Evolutionary conservation across 441 rosid species (phyloP), one percentile per base, ranked within the genome.

Genomic region (Euphorbia schlechtendalii): DNA sequence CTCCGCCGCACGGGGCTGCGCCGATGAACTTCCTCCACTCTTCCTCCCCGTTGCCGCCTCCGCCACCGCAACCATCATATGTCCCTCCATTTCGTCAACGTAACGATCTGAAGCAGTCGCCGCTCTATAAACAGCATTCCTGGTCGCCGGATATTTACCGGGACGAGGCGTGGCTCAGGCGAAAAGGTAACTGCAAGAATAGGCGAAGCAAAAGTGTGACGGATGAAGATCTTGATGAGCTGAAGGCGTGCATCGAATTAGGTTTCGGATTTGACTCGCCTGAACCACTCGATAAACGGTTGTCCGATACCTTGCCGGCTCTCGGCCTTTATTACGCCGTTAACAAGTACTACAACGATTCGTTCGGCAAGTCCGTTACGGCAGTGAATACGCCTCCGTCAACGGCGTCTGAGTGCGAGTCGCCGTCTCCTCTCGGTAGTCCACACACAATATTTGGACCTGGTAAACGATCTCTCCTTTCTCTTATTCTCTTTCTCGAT

Each of bases 251-350:
- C 36, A 80, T 92, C 48, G 97, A 92, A 62, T 76, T 90, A 1
- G 97, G 97, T 1, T 93, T 93, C 46, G 91, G 95, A 8, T 93
- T 93, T 69, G 87, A 93, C 65, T 90, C 91, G 12, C 85, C 95
- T 1, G 89, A 87, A 1, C 21, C 55, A 3, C 49, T 77, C 56
- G 90, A 90, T 64, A 87, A 80, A 27, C 84, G 82, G 13, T 63
- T 93, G 25, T 84, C 97, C 7, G 80, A 84, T 56, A 80, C 95
- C 8, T 64, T 93, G 18, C 99, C 97, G 0, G 96, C 97, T 66
- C 65, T 93, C 15, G 93, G 81, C 17, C 71, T 93, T 40, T 93
- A 79, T 71, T 76, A 91, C n/a, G 88, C 96, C 21, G 89, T 93
- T 17, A 93, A 89, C 64, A 86, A 78, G 71, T 82, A 82, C 53